These are phyloP conservation scores for Phaeosphaeriaceae sp. DNA, from an alignment of 2,329 filamentous ascomycete genomes.

Conservation along the genomic window DNA sequence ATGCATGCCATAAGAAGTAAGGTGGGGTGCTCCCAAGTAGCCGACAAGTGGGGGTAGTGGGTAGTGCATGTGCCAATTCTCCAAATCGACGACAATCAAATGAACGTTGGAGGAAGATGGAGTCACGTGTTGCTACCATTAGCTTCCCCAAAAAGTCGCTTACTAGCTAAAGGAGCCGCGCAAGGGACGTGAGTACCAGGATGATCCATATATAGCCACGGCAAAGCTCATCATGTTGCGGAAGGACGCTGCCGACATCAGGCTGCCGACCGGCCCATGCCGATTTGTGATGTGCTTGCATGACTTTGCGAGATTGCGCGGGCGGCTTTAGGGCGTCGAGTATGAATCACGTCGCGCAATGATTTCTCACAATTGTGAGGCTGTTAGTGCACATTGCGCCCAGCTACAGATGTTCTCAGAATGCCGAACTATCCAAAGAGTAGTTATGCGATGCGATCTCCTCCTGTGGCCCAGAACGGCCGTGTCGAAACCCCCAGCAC, in stretches of 20 bases:
- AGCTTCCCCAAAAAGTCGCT: not conserved
- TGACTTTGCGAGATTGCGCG: conserved; percentile 4
- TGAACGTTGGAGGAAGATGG: not conserved
- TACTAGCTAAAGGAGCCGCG: not conserved
- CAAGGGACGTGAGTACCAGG: too few relatives aligned
- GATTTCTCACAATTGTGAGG: not conserved
- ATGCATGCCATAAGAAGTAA: not conserved
- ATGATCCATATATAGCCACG: not conserved
- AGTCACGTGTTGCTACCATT: not conserved
- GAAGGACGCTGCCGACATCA: not conserved
- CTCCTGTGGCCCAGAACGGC: too few relatives aligned
- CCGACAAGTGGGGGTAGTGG: not conserved
- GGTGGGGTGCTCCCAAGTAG: not conserved
- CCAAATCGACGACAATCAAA: not conserved
- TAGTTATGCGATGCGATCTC: too few relatives aligned
- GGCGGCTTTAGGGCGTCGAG: not conserved
- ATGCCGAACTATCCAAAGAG: too few relatives aligned
- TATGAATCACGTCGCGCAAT: not conserved
- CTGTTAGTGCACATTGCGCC: not conserved
- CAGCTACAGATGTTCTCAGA: not conserved
- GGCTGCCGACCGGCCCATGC: not conserved
- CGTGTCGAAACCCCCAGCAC: too few relatives aligned
- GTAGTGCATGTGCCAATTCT: not conserved
- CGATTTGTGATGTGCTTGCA: conserved; percentile 2
- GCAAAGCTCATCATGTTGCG: not conserved